Evolutionary conservation across 495 filamentous ascomycete genomes (phyloP).

Genomic region (Penicillium alfredii): DNA sequence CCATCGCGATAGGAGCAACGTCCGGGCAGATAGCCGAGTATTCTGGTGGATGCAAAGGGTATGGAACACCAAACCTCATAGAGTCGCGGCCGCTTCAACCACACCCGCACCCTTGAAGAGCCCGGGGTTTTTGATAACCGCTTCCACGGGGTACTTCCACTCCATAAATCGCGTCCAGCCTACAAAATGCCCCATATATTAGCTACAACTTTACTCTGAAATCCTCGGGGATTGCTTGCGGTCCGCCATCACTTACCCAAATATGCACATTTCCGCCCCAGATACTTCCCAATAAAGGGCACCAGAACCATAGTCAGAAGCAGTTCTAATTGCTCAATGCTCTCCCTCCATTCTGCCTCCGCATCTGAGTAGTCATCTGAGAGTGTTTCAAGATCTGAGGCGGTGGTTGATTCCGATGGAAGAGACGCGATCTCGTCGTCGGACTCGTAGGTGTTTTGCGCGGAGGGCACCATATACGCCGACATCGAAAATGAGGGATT

Average conservation of each 20-base stretch:
- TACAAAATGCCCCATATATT: conserved; percentile 21
- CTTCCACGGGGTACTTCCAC: conserved; percentile 69
- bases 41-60: too few species aligned
- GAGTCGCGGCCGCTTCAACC: conserved; percentile 60
- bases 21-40: too few species aligned
- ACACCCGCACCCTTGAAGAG: conserved; percentile 63
- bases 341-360: conserved; percentile 89
- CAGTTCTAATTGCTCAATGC: conserved; percentile 86
- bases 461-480: conserved; percentile 37
- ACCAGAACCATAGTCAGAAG: conserved; percentile 89
- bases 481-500: conserved; percentile 41
- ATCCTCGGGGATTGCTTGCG: not conserved
- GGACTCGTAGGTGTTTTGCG: conserved; percentile 34
- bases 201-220: not conserved
- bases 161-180: conserved; percentile 71
- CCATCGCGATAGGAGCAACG: not conserved
- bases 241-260: conserved; percentile 60
- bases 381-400: conserved; percentile 52
- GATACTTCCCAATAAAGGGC: conserved; percentile 86
- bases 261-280: conserved; percentile 90
- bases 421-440: conserved; percentile 74
- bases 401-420: conserved; percentile 62
- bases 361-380: conserved; percentile 63
- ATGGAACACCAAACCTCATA: conserved; percentile 39
- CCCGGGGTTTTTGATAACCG: conserved; percentile 49